Evolutionary conservation across 1,139 yeast species (phyloP).

Genomic region (Pichia sp.): DNA sequence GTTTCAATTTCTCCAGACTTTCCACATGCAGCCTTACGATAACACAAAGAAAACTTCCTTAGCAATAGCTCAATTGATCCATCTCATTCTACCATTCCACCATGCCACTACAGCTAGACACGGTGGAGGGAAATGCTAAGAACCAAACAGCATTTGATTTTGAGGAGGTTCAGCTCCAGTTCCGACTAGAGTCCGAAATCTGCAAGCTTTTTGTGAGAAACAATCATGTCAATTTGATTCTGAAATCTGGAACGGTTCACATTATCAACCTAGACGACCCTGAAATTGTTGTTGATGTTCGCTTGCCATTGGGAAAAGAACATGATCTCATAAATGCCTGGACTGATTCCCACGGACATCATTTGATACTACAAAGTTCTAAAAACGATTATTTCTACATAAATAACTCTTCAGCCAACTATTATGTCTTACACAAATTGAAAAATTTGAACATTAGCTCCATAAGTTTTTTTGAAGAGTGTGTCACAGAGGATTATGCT

Average conservation of each 20-base stretch:
- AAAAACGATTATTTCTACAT: constrained; percentile 45
- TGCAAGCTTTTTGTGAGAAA: constrained; percentile 43
- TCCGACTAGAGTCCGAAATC: constrained; percentile 40
- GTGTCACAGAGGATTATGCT: constrained; percentile 36
- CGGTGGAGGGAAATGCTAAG: constrained; percentile 18
- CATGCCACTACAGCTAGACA: constrained; percentile 16
- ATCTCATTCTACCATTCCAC: not conserved
- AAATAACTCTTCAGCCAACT: constrained; percentile 36
- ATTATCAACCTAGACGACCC: constrained; percentile 55
- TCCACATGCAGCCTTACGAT: too few species aligned
- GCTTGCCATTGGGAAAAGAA: constrained; percentile 28
- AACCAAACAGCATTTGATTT: constrained; percentile 21
- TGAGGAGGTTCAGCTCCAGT: constrained; percentile 56
- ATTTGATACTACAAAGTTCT: constrained; percentile 44
- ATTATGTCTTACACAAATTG: constrained; percentile 40
- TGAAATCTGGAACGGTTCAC: constrained; percentile 42
- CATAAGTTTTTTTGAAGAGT: constrained; percentile 42
- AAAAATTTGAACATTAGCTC: constrained; percentile 40
- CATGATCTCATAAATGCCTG: constrained; percentile 37
- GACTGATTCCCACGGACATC: constrained; percentile 48
- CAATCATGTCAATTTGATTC: constrained; percentile 47
- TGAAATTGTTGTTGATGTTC: constrained; percentile 41
- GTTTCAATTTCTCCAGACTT: too few species aligned
- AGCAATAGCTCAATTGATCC: not conserved
- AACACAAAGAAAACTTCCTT: not conserved